Base-by-base conservation (phyloP, 345 rosid genomes). In the Ceriops zippeliana region DNA sequence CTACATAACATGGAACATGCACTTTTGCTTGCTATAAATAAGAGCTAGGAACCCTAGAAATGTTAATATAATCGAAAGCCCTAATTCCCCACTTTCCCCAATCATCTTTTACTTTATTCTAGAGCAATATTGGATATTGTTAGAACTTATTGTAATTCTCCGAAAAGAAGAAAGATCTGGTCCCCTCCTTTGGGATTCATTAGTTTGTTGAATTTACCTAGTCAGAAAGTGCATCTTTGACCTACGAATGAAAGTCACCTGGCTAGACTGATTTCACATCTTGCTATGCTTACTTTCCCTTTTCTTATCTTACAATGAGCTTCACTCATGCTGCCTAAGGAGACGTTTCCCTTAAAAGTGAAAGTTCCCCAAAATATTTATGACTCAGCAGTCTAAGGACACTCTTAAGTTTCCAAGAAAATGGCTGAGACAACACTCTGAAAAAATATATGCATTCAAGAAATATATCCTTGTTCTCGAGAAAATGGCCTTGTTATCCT, bases 1-100 rank as follows among this genome's bases (percentile, higher is more conserved):
- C 63, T 79, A 71, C 83, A 79, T 63, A 74, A 66, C 66, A 68
- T 69, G 66, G 76, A 78, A 75, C 68, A 70, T 74, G 82, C 79
- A 70, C 80, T 68, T 77, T 65, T 82, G 82, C 37, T 82, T 73
- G 72, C 78, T 68, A 70, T 73, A 79, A 82, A 82, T 77, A 82
- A 80, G 67, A 64, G 75, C 79, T 77, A 79, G 79, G 73, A 82
- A 77, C 83, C 84, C 82, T 75, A 84, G 79, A 71, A 54, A 56
- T 72, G 75, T 73, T 70, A 63, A 73, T 66, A 78, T 31, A 68
- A 64, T 66, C 62, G 58, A 72, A 70, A 79, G 75, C 80, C 87
- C 81, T 76, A 76, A 76, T 60, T 69, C 28, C 59, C 59, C 31
- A 56, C 47, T 54, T 65, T 56, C 28, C 58, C 78, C 73, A 70